Percentiles rank a stretch among this genome's conserved stretches.
Evolutionary conservation across 495 filamentous ascomycete genomes (phyloP).

Genomic region (Apodospora peruviana): DNA sequence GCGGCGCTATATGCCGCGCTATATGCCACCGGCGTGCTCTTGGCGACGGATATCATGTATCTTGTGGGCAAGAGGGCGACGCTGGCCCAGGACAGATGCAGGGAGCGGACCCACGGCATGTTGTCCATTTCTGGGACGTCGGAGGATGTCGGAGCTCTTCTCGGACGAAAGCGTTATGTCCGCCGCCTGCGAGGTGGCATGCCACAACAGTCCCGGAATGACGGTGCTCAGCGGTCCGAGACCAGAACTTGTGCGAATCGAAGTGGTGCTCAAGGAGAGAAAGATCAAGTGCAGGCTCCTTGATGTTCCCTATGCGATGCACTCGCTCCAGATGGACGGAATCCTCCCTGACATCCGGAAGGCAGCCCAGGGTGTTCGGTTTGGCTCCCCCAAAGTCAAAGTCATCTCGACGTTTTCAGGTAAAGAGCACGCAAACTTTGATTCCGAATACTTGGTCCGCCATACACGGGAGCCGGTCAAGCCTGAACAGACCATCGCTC

Average conservation of each 20-base stretch:
- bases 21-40: slow-evolving; percentile 60
- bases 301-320: slow-evolving; percentile 49
- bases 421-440: slow-evolving; percentile 38
- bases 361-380: slow-evolving; percentile 45
- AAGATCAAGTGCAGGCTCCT: slow-evolving; percentile 50
- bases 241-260: slow-evolving; percentile 41
- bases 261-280: slow-evolving; percentile 38
- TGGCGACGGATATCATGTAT: slow-evolving; percentile 59
- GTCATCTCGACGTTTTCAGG: slow-evolving; percentile 56
- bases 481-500: background rate
- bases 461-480: slow-evolving; percentile 3
- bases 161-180: slow-evolving; percentile 5
- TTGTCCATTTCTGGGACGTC: slow-evolving; percentile 31
- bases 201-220: slow-evolving; percentile 42
- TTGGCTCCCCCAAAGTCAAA: slow-evolving; percentile 38
- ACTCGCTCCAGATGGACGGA: slow-evolving; percentile 56
- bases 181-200: slow-evolving; percentile 47
- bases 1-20: slow-evolving; percentile 68
- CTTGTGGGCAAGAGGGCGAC: slow-evolving; percentile 64
- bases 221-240: slow-evolving; percentile 45
- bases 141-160: slow-evolving; percentile 4
- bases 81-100: slow-evolving; percentile 55
- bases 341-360: slow-evolving; percentile 50
- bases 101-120: slow-evolving; percentile 54
- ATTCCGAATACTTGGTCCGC: slow-evolving; percentile 12